These are phyloP conservation scores for Geosiphon pyriformis DNA, from an alignment of 192 early-diverging fungal genomes.

Conservation along the genomic window DNA sequence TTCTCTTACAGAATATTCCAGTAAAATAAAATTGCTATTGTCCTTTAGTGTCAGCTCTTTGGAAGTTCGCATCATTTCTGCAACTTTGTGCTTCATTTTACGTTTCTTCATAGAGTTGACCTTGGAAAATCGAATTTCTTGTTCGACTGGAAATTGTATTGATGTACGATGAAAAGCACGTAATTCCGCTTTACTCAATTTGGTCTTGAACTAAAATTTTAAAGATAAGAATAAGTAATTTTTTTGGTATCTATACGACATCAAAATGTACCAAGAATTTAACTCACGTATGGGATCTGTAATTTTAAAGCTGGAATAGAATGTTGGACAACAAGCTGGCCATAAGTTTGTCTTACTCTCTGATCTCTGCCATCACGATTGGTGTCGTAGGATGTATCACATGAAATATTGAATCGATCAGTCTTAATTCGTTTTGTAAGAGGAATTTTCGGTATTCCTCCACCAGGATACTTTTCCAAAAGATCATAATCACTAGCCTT, in stretches of 20 bases:
- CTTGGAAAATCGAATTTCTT: slow-evolving; percentile 64
- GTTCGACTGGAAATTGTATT: slow-evolving; percentile 56
- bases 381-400: slow-evolving; percentile 82
- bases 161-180: slow-evolving; percentile 86
- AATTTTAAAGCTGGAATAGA: slow-evolving; percentile 80
- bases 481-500: no score
- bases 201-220: slow-evolving; percentile 68
- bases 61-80: slow-evolving; percentile 68
- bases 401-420: slow-evolving; percentile 82
- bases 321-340: slow-evolving; percentile 79
- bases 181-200: slow-evolving; percentile 72
- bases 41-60: slow-evolving; percentile 92
- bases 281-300: slow-evolving; percentile 62
- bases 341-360: slow-evolving; percentile 82
- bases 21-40: slow-evolving; percentile 68
- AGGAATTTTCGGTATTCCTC: background rate
- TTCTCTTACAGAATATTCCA: slow-evolving; percentile 76
- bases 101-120: slow-evolving; percentile 70
- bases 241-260: background rate
- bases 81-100: slow-evolving; percentile 64
- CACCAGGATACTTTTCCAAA: no score
- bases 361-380: slow-evolving; percentile 59
- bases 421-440: slow-evolving; percentile 34
- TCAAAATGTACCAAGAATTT: background rate
- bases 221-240: background rate